A percentile compares a stretch with the other conserved stretches of the same genome.
Evolutionary conservation across 768 basidiomycete species (phyloP).

Genomic region (Rhodosporidiobolus odoratus): DNA sequence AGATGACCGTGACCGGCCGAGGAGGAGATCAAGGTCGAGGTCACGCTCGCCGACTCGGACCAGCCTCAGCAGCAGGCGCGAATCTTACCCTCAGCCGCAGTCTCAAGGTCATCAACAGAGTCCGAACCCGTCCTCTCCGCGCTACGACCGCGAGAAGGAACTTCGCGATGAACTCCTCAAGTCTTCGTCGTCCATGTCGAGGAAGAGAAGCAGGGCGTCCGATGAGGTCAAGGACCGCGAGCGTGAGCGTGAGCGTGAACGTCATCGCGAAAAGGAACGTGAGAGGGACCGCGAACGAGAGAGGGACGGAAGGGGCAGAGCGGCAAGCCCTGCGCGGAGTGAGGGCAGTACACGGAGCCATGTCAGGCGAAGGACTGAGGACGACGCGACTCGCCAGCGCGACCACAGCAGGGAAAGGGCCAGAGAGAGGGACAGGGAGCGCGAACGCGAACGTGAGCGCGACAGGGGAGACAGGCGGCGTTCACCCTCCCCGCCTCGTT

Average conservation of each 20-base stretch:
- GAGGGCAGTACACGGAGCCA: too few species aligned
- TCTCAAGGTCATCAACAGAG: too few species aligned
- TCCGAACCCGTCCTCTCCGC: too few species aligned
- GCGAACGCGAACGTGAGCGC: not conserved
- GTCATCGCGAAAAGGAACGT: too few species aligned
- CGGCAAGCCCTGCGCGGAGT: too few species aligned
- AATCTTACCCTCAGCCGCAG: too few species aligned
- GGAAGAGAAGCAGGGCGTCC: not conserved
- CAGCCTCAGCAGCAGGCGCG: too few species aligned
- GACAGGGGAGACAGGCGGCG: not conserved
- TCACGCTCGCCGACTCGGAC: not conserved
- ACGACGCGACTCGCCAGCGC: too few species aligned
- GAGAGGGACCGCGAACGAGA: not conserved
- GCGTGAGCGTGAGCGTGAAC: not conserved
- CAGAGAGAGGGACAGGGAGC: not conserved
- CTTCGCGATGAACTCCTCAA: too few species aligned
- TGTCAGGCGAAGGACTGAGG: too few species aligned
- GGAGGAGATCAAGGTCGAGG: not conserved
- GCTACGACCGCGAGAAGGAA: not conserved
- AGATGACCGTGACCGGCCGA: not conserved
- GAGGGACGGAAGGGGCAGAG: not conserved
- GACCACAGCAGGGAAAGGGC: too few species aligned
- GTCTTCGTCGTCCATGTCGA: too few species aligned
- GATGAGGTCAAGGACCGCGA: not conserved
- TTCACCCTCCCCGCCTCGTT: not conserved